phyloP scores from a whole-genome alignment of 164 flowering plant species.

The Stephania japonica region DNA sequence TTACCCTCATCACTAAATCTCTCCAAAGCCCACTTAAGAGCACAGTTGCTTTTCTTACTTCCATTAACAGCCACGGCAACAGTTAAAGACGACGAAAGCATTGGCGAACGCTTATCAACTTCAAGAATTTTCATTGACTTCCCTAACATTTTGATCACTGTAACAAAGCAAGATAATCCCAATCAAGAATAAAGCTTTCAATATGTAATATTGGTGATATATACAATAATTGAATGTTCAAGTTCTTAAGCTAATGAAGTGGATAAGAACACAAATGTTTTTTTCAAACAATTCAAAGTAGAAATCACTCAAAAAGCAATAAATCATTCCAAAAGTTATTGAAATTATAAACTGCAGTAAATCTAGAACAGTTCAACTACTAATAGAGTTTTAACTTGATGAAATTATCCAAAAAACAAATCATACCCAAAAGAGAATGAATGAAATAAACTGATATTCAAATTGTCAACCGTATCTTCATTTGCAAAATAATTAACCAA shows the following conservation, averaged over 20 bases:
- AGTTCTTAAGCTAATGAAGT: neutral
- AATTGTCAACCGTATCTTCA: neutral
- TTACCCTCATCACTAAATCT: slow-evolving; percentile 56
- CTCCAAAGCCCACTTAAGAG: slow-evolving; percentile 74
- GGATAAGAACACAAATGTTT: neutral
- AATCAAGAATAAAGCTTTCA: neutral
- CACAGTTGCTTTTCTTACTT: slow-evolving; percentile 44
- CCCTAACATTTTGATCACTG: slow-evolving; percentile 17
- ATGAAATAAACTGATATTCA: no score
- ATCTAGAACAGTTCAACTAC: neutral
- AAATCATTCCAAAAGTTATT: neutral
- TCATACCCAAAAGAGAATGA: neutral
- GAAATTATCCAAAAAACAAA: neutral
- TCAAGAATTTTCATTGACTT: slow-evolving; percentile 30
- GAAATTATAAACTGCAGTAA: neutral
- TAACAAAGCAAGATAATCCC: neutral
- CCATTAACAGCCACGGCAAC: slow-evolving; percentile 63
- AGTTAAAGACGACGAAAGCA: slow-evolving; percentile 19
- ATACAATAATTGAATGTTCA: neutral
- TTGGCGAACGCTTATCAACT: slow-evolving; percentile 16
- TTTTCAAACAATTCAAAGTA: neutral
- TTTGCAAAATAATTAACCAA: neutral
- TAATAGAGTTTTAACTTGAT: neutral
- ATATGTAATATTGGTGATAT: neutral
- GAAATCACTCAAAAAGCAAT: neutral